Evolutionary conservation across 176 grass and related monocot species (phyloP), one percentile per base, ranked within the genome.

Genomic region (Puya raimondii): DNA sequence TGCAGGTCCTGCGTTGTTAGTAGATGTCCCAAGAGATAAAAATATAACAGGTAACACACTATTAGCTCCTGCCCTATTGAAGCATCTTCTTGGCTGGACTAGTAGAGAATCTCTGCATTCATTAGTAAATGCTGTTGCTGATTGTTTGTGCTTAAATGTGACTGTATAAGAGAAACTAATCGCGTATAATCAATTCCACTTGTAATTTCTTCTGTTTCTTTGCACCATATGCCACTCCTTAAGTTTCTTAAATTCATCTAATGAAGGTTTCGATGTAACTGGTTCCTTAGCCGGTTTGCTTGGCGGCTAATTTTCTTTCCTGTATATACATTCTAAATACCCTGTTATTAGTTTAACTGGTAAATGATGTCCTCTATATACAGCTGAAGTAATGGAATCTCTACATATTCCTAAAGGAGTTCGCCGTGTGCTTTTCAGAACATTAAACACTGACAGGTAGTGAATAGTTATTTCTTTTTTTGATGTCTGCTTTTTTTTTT

Each of bases 381-480:
- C 70, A 91, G 85, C 80, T 78, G 72, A 74, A 48, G 85, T 91
- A 9, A 84, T 96, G 88, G 69, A 81, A 70, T 85, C 80, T 1
- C 58, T 96, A 26, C 74, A 82, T 64, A 88, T 91, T 77, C 82
- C 85, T 17, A 87, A 33, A 81, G 91, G 91, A 75, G 85, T 88
- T 81, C 80, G 72, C 0, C 82, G 82, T 50, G 91, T 91, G 47
- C 88, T 96, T 69, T 96, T 96, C 17, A 66, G 88, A 58, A 88
- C 88, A 66, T 73, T 88, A 65, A 91, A 96, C 50, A 91, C 91
- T 7, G 88, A 96, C 42, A 86, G 85, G 91, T 91, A 83, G 47
- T 69, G 23, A 12, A 11, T 63, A 70, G n/a, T 20, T 16, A 65
- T n/a, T 56, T 51, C 17, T 66, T 57, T 74, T 48, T 56, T n/a